These are phyloP conservation scores for Trapa incisa DNA, from an alignment of 345 rosid genomes.

Conservation along the genomic window DNA sequence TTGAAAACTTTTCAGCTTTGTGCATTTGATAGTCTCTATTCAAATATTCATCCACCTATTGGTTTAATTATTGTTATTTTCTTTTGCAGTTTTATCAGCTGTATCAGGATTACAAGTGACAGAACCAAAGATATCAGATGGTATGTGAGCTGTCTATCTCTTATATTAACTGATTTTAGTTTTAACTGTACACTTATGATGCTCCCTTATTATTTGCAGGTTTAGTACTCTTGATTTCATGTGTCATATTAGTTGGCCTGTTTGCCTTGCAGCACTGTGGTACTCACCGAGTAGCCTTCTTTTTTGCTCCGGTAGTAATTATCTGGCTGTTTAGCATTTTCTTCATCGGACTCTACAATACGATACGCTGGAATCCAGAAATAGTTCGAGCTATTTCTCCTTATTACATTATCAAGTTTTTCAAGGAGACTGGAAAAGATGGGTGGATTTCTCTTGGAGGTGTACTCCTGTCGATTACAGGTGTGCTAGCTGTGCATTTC, in stretches of 20 bases:
- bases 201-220: conserved; percentile 26
- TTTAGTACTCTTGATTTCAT: conserved; percentile 51
- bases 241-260: conserved; percentile 79
- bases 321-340: conserved; percentile 73
- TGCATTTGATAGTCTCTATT: background rate
- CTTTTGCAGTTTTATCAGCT: conserved; percentile 68
- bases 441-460: conserved; percentile 99
- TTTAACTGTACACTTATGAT: conserved; percentile 5
- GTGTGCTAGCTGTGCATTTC: conserved; percentile 31
- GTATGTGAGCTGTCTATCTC: conserved; percentile 22
- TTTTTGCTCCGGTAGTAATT: conserved; percentile 81
- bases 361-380: conserved; percentile 63
- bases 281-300: conserved; percentile 73
- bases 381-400: conserved; percentile 70
- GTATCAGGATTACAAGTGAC: conserved; percentile 63
- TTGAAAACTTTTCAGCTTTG: background rate
- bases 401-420: conserved; percentile 57
- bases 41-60: background rate
- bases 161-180: background rate
- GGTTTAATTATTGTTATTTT: background rate
- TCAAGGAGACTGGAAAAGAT: conserved; percentile 51
- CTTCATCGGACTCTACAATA: conserved; percentile 62
- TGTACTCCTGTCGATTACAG: conserved; percentile 70
- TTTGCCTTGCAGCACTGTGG: conserved; percentile 94
- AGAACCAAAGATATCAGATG: conserved; percentile 34